These are phyloP conservation scores for Pichia norvegensis DNA, from an alignment of 1,139 yeast species.

Conservation along the genomic window DNA sequence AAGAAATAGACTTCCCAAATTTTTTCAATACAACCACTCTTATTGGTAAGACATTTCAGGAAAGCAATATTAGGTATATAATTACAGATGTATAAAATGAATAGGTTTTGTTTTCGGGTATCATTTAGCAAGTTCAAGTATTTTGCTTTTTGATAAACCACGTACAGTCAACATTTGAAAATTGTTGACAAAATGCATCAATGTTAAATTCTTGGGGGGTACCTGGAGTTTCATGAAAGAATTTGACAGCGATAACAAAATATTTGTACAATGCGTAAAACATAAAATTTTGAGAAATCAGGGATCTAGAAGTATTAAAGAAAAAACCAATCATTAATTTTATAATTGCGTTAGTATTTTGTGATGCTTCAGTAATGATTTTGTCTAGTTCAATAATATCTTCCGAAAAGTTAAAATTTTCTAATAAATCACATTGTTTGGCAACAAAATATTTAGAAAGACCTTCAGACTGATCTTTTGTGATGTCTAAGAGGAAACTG, in stretches of 20 bases:
- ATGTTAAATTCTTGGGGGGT: constrained; percentile 16
- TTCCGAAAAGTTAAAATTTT: not conserved
- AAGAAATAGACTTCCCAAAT: too few relatives aligned
- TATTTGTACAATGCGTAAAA: constrained; percentile 25
- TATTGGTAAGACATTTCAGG: too few relatives aligned
- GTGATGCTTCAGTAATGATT: constrained; percentile 8
- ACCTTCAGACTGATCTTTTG: constrained; percentile 4
- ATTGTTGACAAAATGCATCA: constrained; percentile 13
- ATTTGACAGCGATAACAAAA: constrained; percentile 19
- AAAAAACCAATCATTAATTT: constrained; percentile 23
- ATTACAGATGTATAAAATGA: too few relatives aligned
- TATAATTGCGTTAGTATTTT: constrained; percentile 16
- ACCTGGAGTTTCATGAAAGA: constrained; percentile 15
- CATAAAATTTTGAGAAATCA: constrained; percentile 22
- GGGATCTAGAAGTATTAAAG: constrained; percentile 23
- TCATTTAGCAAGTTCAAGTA: not conserved
- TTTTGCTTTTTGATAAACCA: constrained; percentile 18
- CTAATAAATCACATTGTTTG: constrained; percentile 6
- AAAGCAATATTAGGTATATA: too few relatives aligned
- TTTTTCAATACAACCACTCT: too few relatives aligned
- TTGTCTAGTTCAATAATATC: constrained; percentile 3
- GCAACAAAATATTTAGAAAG: constrained; percentile 8
- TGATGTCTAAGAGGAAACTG: constrained; percentile 8
- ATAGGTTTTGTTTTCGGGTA: not conserved
- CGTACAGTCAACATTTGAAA: constrained; percentile 20